These are phyloP conservation scores for Mycena filopes DNA, from an alignment of 768 basidiomycete species.

Conservation along the genomic window DNA sequence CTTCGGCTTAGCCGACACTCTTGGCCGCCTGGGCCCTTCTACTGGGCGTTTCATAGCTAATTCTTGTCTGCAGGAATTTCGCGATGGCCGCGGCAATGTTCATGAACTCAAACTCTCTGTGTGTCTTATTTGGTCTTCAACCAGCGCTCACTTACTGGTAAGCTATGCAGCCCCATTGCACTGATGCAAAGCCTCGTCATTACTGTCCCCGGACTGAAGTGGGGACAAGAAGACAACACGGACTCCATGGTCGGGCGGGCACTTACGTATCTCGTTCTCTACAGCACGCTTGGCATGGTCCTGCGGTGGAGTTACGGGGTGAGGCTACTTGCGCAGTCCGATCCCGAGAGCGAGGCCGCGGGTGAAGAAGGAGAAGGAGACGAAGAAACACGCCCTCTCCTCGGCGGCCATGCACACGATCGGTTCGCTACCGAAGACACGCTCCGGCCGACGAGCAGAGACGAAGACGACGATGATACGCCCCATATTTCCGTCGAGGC, in stretches of 20 bases:
- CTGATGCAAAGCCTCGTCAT: slow-evolving; percentile 91
- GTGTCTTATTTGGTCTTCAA: too few species aligned
- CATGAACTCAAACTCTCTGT: slow-evolving; percentile 93
- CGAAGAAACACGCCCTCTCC: too few species aligned
- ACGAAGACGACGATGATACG: slow-evolving; percentile 35
- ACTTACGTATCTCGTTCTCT: slow-evolving; percentile 89
- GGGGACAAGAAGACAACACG: slow-evolving; percentile 82
- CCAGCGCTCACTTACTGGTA: too few species aligned
- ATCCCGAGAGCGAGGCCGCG: slow-evolving; percentile 46
- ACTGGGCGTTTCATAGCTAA: too few species aligned
- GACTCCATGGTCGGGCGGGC: slow-evolving; percentile 94
- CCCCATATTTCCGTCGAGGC: slow-evolving; percentile 27
- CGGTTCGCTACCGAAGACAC: slow-evolving; percentile 42
- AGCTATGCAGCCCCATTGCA: slow-evolving; percentile 70
- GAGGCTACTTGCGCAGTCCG: slow-evolving; percentile 79
- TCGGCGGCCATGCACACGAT: slow-evolving; percentile 1
- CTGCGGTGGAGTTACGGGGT: slow-evolving; percentile 95
- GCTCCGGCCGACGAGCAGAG: slow-evolving; percentile 47
- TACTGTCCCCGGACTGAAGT: slow-evolving; percentile 84
- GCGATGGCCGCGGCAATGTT: slow-evolving; percentile 87
- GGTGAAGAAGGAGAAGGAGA: slow-evolving; percentile 34
- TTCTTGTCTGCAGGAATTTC: slow-evolving; percentile 62
- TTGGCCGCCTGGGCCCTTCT: too few species aligned
- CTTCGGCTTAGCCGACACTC: too few species aligned
- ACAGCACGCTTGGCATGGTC: slow-evolving; percentile 96